Base-by-base conservation (phyloP, 2,329 filamentous ascomycete genomes). In the Alternaria hordeiaustralica region DNA sequence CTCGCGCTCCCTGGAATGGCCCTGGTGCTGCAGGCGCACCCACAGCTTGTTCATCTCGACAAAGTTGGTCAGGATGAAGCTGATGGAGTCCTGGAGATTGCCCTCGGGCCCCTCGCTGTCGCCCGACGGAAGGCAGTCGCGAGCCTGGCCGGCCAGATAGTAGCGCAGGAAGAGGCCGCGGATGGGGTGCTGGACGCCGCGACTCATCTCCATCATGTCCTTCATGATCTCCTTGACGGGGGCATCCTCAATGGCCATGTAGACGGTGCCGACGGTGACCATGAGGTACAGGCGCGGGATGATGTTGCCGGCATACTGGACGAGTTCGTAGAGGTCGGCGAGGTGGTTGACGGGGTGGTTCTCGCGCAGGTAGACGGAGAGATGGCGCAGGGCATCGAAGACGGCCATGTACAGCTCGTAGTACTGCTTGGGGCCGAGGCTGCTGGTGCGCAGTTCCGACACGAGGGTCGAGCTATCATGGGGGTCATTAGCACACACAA, bases 171-270 rank as follows among this genome's bases (percentile, higher is more conserved):
- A 99, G 59, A 99, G 86, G 18, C 96, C 96, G 61, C 96, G 92
- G 67, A 97, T 94, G 15, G 96, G 96, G 81, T 99, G 96, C 78
- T 99, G 96, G 21, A 99, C 94, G 60, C 96, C 96, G 67, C 96
- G 89, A 82, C 94, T 98, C 96, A 99, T 99, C 82, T 99, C 96
- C 96, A 99, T 99, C 96, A 99, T 99, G 81, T 99, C 96, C 83
- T 99, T 99, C 96, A 99, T 99, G 67, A 99, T 93, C 84, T 99
- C 96, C 83, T 99, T 99, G 71, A 99, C 96, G 1, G 96, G 96
- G 62, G 96, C 96, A 86, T 98, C 96, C 75, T 96, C 92, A 77
- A 99, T 96, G 25, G 93, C 91, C 96, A 99, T 99, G 85, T 99
- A 99, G 53, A 97, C 96, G 3, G 96, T 99, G 62, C 96, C 96